Evolutionary conservation across 805 yeast genomes (phyloP).

Genomic region (Wickerhamiella qilinensis): DNA sequence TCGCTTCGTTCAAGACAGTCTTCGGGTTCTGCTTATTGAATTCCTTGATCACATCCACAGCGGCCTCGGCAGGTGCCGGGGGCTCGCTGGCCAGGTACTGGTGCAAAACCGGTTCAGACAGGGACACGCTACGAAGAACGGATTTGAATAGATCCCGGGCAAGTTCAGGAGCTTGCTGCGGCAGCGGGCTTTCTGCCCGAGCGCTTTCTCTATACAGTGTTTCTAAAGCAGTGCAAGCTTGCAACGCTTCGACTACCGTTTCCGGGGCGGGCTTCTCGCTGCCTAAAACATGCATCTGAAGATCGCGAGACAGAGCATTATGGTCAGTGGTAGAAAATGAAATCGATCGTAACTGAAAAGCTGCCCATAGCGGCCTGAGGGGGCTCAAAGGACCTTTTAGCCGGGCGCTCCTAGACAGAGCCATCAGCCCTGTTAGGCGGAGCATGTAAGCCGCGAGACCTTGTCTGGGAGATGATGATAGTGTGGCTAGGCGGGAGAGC

Average conservation of each 20-base stretch:
- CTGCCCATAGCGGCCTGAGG: too few species aligned
- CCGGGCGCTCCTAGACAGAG: too few species aligned
- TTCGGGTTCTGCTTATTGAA: slow-evolving; percentile 9
- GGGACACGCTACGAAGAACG: slow-evolving; percentile 9
- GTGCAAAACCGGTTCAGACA: slow-evolving; percentile 11
- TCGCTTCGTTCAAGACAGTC: slow-evolving; percentile 7
- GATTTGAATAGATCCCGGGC: slow-evolving; percentile 12
- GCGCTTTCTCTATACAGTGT: slow-evolving; percentile 9
- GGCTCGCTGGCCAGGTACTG: slow-evolving; percentile 13
- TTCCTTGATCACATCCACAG: too few species aligned
- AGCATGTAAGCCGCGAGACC: too few species aligned
- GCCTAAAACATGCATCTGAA: neutral
- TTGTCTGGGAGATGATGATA: too few species aligned
- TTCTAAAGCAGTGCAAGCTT: slow-evolving; percentile 16
- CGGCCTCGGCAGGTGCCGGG: slow-evolving; percentile 7
- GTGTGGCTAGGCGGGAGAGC: too few species aligned
- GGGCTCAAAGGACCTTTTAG: too few species aligned
- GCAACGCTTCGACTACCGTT: slow-evolving; percentile 11
- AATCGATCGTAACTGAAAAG: too few species aligned
- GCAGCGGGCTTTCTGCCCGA: slow-evolving; percentile 11
- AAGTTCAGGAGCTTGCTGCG: slow-evolving; percentile 11
- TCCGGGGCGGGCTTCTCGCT: neutral
- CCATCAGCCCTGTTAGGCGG: too few species aligned
- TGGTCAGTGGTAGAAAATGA: too few species aligned
- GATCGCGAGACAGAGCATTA: neutral